Evolutionary conservation across 148 eudicot species (phyloP).

Genomic region (Silene latifolia): DNA sequence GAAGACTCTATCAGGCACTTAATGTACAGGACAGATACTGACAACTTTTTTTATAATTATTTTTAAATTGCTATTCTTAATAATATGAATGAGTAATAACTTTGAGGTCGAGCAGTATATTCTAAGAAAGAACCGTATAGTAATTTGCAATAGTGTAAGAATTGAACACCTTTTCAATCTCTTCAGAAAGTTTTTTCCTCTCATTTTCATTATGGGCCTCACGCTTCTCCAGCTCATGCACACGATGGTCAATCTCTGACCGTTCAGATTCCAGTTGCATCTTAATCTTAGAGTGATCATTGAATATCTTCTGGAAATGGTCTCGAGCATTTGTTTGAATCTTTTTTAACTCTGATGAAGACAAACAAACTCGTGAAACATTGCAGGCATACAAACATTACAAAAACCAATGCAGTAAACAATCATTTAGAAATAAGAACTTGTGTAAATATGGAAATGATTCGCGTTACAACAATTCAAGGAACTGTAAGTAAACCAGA

Average conservation of each 20-base stretch:
- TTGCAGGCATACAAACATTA: neutral
- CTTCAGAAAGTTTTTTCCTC: constrained; percentile 74
- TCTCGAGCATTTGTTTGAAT: constrained; percentile 76
- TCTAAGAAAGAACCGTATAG: neutral
- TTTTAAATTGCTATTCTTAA: neutral
- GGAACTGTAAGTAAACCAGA: neutral
- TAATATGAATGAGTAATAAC: neutral
- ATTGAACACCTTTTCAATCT: constrained; percentile 63
- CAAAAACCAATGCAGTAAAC: neutral
- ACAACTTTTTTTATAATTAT: neutral
- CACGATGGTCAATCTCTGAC: constrained; percentile 67
- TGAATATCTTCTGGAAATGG: constrained; percentile 79
- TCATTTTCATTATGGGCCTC: constrained; percentile 83
- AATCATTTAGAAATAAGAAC: neutral
- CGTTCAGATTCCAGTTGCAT: constrained; percentile 65
- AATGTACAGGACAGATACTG: neutral
- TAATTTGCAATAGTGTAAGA: neutral
- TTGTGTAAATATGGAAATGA: neutral
- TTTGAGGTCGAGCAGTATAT: neutral
- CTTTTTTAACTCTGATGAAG: constrained; percentile 63
- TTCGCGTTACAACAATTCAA: neutral
- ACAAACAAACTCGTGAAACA: constrained; percentile 23
- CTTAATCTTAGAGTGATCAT: constrained; percentile 82
- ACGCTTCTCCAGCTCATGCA: constrained; percentile 80
- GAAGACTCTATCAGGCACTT: neutral